These are phyloP conservation scores for Nannochloropsis salina DNA, from an alignment of 108 stramenopile species.

Conservation along the genomic window DNA sequence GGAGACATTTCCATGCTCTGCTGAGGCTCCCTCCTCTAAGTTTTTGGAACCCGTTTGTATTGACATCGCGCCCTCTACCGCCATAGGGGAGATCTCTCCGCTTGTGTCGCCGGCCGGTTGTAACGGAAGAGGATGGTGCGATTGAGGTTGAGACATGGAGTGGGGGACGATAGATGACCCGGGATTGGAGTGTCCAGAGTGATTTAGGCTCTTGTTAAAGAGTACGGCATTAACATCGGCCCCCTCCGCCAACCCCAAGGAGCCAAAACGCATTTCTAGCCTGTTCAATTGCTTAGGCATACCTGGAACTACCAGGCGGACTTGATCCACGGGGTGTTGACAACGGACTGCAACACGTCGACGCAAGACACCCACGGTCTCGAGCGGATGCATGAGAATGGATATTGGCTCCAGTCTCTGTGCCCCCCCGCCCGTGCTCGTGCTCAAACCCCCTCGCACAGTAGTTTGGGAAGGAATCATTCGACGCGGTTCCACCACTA, in stretches of 20 bases:
- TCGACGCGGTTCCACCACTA: neutral
- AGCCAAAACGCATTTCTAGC: no score
- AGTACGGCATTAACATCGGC: no score
- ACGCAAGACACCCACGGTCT: neutral
- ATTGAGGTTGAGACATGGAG: neutral
- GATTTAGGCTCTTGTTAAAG: no score
- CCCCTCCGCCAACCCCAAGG: no score
- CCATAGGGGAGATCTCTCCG: neutral
- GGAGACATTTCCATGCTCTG: no score
- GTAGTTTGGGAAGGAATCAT: neutral
- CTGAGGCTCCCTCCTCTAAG: no score
- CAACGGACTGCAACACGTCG: neutral
- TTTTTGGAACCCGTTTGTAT: no score
- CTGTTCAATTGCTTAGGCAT: neutral
- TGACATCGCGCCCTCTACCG: neutral
- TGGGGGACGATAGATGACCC: neutral
- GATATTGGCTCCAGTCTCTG: no score
- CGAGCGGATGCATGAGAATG: slow-evolving; percentile 16
- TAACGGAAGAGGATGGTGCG: neutral
- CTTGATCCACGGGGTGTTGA: neutral
- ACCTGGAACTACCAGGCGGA: neutral
- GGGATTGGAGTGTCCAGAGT: no score
- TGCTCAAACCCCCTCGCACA: no score
- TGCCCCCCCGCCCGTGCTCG: no score
- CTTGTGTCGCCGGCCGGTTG: neutral